Conservation (phyloP, 2,329 filamentous ascomycete genomes). For the Hirsutella rhossiliensis region DNA sequence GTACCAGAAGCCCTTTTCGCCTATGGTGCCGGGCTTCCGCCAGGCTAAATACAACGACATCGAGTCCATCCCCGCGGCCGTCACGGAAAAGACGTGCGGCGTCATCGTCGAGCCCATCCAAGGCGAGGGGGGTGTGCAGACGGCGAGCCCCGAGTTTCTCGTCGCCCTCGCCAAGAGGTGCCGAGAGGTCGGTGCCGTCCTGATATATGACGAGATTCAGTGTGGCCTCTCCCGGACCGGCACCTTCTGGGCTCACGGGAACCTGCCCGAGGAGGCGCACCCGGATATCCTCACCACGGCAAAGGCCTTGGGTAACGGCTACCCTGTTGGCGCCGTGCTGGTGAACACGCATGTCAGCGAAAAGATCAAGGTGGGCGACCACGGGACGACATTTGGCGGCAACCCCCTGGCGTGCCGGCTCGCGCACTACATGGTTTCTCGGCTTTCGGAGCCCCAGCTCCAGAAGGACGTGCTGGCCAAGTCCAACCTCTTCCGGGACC, state of each 20-base stretch:
- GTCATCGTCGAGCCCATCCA: slow-evolving; percentile 97
- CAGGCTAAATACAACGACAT: slow-evolving; percentile 82
- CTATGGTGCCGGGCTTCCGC: slow-evolving; percentile 89
- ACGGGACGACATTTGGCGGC: slow-evolving; percentile 89
- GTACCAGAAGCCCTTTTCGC: slow-evolving; percentile 88
- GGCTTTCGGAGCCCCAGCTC: slow-evolving; percentile 59
- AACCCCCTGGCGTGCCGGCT: slow-evolving; percentile 79
- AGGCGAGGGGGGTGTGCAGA: slow-evolving; percentile 86
- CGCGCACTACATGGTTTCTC: slow-evolving; percentile 72
- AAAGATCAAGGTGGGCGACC: slow-evolving; percentile 53
- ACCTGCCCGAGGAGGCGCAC: slow-evolving; percentile 66
- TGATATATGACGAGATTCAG: slow-evolving; percentile 97
- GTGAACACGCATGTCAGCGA: slow-evolving; percentile 27
- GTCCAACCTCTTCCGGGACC: slow-evolving; percentile 33
- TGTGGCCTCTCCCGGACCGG: slow-evolving; percentile 85
- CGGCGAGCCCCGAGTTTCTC: slow-evolving; percentile 74
- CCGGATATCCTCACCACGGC: slow-evolving; percentile 90
- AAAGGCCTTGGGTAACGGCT: slow-evolving; percentile 93
- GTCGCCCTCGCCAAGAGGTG: slow-evolving; percentile 73
- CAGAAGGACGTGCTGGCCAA: slow-evolving; percentile 60
- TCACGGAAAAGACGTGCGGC: slow-evolving; percentile 79
- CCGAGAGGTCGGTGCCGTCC: slow-evolving; percentile 72
- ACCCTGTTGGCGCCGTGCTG: slow-evolving; percentile 71
- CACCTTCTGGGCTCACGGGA: slow-evolving; percentile 75
- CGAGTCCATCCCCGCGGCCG: slow-evolving; percentile 53